Base-by-base conservation (phyloP, 306 rosid species). In the Begonia fuchsioides region DNA sequence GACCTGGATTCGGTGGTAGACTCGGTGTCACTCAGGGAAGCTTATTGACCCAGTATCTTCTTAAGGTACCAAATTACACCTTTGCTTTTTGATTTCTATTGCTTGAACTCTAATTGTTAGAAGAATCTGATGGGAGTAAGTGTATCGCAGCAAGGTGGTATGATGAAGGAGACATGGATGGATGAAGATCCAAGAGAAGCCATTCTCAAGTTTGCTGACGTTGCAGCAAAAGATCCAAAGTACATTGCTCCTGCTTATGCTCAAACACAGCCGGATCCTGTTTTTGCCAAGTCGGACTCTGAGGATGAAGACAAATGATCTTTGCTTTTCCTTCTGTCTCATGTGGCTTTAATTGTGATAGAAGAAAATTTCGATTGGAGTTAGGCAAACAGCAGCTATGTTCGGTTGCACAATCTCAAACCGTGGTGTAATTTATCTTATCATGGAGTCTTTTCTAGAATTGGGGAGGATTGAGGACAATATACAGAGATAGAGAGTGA, bases 131-230 rank as follows among this genome's bases (percentile, higher is more conserved):
- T 15, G 7, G 38, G 46, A 12, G 63, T 38, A 65, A 32, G 10
- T 44, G 46, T 44, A 57, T 77, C 64, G 63, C 92, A 84, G 97
- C 78, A 84, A 84, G 95, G 95, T 11, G 97, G 90, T 43, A 53
- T 90, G 86, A 90, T 88, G 64, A 84, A 90, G 79, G 97, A 90
- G 82, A 84, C 97, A 35, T 90, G 97, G 95, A 90, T 90, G 97
- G 95, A 90, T 6, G 97, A 90, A 75, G 95, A 84, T 74, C 97
- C 97, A 18, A 78, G 95, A 70, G 95, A 84, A 64, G 97, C 97
- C 66, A 84, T 84, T 69, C 76, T 90, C 49, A 90, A 90, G 82
- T 84, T 44, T 60, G 97, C 97, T 13, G 97, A 90, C 68, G 84
- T 5, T 52, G 96, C 96, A 44, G 80, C 70, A 13, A 83, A 83